Percentiles rank a stretch among this genome's conserved stretches.
Evolutionary conservation across 805 yeast genomes (phyloP).

Genomic region (Sporopachydermia quercuum): DNA sequence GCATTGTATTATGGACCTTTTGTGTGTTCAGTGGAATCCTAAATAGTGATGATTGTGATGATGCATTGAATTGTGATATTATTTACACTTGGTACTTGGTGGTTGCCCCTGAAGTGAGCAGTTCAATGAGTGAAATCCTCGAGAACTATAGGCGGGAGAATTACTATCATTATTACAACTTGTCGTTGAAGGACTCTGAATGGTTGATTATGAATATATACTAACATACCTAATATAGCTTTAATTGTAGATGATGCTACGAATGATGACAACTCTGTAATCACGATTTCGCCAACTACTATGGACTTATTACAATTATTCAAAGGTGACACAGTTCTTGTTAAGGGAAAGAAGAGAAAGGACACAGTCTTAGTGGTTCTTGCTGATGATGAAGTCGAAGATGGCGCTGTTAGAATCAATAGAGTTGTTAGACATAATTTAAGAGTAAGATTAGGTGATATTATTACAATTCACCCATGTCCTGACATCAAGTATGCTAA

Average conservation of each 20-base stretch:
- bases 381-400: constrained; percentile 93
- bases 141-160: too few relatives aligned
- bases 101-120: too few relatives aligned
- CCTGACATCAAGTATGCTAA: constrained; percentile 97
- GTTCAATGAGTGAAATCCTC: too few relatives aligned
- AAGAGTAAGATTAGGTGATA: constrained; percentile 87
- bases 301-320: constrained; percentile 90
- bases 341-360: constrained; percentile 95
- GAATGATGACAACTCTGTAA: constrained; percentile 93
- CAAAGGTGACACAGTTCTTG: constrained; percentile 95
- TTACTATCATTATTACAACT: too few relatives aligned
- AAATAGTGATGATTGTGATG: too few relatives aligned
- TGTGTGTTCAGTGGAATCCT: too few relatives aligned
- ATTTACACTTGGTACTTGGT: too few relatives aligned
- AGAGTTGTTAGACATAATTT: constrained; percentile 93
- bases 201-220: too few relatives aligned
- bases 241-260: constrained; percentile 92
- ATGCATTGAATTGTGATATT: too few relatives aligned
- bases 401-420: constrained; percentile 87
- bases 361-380: constrained; percentile 93
- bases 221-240: constrained; percentile 24
- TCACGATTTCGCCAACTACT: constrained; percentile 87
- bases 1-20: too few relatives aligned
- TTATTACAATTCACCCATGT: constrained; percentile 83
- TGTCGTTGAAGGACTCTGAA: too few relatives aligned